Evolutionary conservation across 1,139 yeast species (phyloP).

Genomic region (Debaryomyces udenii): DNA sequence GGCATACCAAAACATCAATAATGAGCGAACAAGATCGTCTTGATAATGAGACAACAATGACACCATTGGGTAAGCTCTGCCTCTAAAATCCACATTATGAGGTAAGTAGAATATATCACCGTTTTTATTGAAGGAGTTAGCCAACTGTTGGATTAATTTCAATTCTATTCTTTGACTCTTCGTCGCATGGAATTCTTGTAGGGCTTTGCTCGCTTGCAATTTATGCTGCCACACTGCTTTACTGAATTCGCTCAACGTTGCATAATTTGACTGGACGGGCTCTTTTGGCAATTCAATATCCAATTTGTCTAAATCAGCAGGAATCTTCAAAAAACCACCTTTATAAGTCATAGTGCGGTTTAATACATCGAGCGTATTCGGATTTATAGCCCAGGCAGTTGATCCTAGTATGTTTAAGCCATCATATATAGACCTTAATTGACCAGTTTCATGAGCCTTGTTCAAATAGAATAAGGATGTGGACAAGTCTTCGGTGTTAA

Average conservation of each 20-base stretch:
- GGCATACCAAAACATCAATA: slow-evolving; percentile 44
- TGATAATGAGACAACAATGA: slow-evolving; percentile 41
- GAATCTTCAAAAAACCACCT: slow-evolving; percentile 35
- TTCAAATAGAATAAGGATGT: slow-evolving; percentile 26
- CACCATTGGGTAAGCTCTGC: slow-evolving; percentile 45
- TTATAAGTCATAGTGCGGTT: slow-evolving; percentile 23
- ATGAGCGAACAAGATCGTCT: slow-evolving; percentile 38
- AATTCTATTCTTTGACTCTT: slow-evolving; percentile 26
- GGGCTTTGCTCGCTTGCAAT: slow-evolving; percentile 3
- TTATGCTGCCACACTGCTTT: slow-evolving; percentile 11
- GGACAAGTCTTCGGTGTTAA: slow-evolving; percentile 24
- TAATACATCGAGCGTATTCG: slow-evolving; percentile 26
- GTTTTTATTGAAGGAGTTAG: slow-evolving; percentile 31
- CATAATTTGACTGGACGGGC: slow-evolving; percentile 14
- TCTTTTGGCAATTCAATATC: slow-evolving; percentile 5
- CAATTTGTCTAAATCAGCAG: slow-evolving; percentile 20
- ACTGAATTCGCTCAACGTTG: slow-evolving; percentile 8
- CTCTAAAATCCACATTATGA: slow-evolving; percentile 45
- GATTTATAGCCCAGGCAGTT: slow-evolving; percentile 43
- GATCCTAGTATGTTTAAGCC: slow-evolving; percentile 34
- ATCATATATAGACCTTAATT: slow-evolving; percentile 33
- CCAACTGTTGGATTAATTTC: slow-evolving; percentile 25
- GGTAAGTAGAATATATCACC: slow-evolving; percentile 47
- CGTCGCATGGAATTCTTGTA: slow-evolving; percentile 20
- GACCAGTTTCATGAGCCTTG: slow-evolving; percentile 36